These are phyloP conservation scores for Xylaria sp. DNA, from an alignment of 2,329 filamentous ascomycete species.

Conservation along the genomic window DNA sequence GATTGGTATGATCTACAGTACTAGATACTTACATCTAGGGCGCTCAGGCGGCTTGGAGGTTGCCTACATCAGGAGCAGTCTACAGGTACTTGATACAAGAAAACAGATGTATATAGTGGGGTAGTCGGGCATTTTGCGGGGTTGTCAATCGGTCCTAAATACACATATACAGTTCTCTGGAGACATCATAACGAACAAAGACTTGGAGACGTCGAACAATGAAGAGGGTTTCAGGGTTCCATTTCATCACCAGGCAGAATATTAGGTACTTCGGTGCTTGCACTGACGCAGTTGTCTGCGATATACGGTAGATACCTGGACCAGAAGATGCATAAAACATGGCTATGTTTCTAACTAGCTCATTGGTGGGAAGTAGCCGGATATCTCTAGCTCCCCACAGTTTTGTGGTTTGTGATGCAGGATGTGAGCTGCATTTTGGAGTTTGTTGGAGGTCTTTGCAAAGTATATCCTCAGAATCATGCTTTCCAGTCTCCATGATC, in stretches of 20 bases:
- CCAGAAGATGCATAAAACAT: slow-evolving; percentile 24
- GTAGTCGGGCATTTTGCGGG: slow-evolving; percentile 29
- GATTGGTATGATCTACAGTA: slow-evolving; percentile 9
- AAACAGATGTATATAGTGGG: slow-evolving; percentile 14
- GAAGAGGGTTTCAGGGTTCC: slow-evolving; percentile 2
- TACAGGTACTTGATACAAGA: slow-evolving; percentile 1
- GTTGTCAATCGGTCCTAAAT: slow-evolving; percentile 26
- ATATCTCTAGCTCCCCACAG: slow-evolving; percentile 34
- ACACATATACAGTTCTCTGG: neutral
- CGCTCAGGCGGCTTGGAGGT: neutral
- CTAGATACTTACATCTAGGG: neutral
- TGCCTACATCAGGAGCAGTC: neutral
- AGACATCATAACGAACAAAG: slow-evolving; percentile 13
- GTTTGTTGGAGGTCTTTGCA: slow-evolving; percentile 24
- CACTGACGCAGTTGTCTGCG: slow-evolving; percentile 1
- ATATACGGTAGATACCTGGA: neutral
- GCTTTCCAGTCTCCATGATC: neutral
- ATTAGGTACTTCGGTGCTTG: slow-evolving; percentile 10
- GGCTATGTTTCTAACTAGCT: slow-evolving; percentile 15
- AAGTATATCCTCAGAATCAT: slow-evolving; percentile 12
- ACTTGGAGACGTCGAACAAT: slow-evolving; percentile 19
- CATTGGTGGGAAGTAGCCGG: slow-evolving; percentile 29
- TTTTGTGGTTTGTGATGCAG: slow-evolving; percentile 30
- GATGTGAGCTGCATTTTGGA: slow-evolving; percentile 20
- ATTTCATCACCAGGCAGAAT: slow-evolving; percentile 17